Evolutionary conservation across 148 eudicot genomes (phyloP), one percentile per base, ranked within the genome.

Genomic region (Rhododendron williamsianum): DNA sequence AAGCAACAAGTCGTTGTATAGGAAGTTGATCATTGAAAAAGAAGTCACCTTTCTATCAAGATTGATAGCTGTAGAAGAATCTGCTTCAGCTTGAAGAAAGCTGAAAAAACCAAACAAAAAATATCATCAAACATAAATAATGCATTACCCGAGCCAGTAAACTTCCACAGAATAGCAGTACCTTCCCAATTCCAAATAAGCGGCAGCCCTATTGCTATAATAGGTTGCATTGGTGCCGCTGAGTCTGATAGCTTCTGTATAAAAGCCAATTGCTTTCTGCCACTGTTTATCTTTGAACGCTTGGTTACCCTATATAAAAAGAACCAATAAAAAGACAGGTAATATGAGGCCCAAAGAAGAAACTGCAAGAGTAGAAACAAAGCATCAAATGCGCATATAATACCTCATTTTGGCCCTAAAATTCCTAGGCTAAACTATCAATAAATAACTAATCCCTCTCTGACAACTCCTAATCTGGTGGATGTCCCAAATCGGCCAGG

Each of bases 221-320:
- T 91, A 97, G 76, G 99, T 95, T 87, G 99, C 94, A 90, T 89
- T 97, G 74, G 72, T 92, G 83, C 91, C 87, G 86, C 87, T 89
- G 41, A 97, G 93, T 88, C 94, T 97, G 84, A 97, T 92, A 82
- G 99, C 99, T 89, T 97, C 99, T 8, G 94, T 86, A 72, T 97
- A 97, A 69, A 85, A 94, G 82, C 91, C 78, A 36, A 95, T 88
- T 81, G 99, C 99, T 88, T 89, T 95, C 89, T 88, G 94, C 93
- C 94, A 97, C 83, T 94, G 96, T 84, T 91, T 95, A 0, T 92
- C 93, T 90, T 97, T 95, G 88, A 81, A 97, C 38, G 99, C 98
- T 91, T 93, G 92, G 89, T 97, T 97, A 23, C 99, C 99, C 99
- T 97, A 51, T 16, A 36, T 13, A 18, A 54, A 76, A 25, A 76